These are phyloP conservation scores for Darksidea phi DNA, from an alignment of 495 filamentous ascomycete genomes.

Conservation along the genomic window DNA sequence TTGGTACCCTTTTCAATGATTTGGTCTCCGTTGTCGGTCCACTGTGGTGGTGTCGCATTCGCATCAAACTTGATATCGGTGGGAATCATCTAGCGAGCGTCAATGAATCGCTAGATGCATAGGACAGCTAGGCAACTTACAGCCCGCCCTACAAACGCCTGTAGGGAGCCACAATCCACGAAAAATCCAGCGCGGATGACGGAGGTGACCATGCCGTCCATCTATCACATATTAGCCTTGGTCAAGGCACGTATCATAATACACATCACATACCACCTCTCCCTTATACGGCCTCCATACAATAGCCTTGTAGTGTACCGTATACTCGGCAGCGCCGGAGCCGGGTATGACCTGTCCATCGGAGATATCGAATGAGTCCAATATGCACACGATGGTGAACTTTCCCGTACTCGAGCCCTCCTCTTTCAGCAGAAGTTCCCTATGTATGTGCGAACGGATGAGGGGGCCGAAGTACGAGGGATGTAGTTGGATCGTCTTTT, in stretches of 20 bases:
- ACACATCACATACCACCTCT: constrained; percentile 72
- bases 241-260: background rate
- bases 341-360: constrained; percentile 88
- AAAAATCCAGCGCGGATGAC: constrained; percentile 94
- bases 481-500: constrained; percentile 88
- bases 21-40: constrained; percentile 64
- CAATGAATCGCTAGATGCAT: constrained; percentile 24
- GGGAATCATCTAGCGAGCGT: constrained; percentile 72
- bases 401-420: constrained; percentile 84
- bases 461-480: constrained; percentile 93
- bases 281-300: constrained; percentile 97
- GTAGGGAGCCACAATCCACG: constrained; percentile 80
- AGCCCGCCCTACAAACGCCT: constrained; percentile 83
- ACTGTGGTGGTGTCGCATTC: constrained; percentile 49
- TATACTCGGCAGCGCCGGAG: constrained; percentile 88
- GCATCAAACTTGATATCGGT: constrained; percentile 89
- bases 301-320: constrained; percentile 88
- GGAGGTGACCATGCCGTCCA: constrained; percentile 85
- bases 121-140: constrained; percentile 51
- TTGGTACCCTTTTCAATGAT: constrained; percentile 92
- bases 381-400: constrained; percentile 94
- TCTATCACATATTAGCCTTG: constrained; percentile 50
- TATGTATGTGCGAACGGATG: constrained; percentile 82
- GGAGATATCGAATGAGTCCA: constrained; percentile 84
- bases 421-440: constrained; percentile 82